Evolutionary conservation across 2,329 filamentous ascomycete genomes (phyloP), one percentile per base, ranked within the genome.

Genomic region (Xylaria sp.): DNA sequence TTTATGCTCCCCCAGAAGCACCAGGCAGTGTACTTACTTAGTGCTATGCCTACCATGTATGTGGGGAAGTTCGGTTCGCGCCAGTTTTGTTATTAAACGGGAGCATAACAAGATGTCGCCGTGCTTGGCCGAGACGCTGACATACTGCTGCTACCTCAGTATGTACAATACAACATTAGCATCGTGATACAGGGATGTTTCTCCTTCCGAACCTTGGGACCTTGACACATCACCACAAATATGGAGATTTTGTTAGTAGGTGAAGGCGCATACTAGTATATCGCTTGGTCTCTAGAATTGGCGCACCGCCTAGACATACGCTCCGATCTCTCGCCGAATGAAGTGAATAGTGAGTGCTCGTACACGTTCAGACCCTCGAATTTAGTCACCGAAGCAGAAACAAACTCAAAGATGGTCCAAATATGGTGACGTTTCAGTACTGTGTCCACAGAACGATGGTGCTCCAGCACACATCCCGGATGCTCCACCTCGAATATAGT

Each of bases 351-450:
- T 19, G 56, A 41, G 57, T 35, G 43, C 37, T 11, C 29, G 37
- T 44, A 40, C 38, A 27, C n/a, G 31, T 40, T 47, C 19, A 27
- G 47, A 61, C 46, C 49, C 38, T 58, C 49, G 35, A 54, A 44
- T 40, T 53, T 31, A 52, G 59, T 60, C 48, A 44, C 35, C 58
- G 54, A 58, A 59, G 52, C 51, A 51, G 64, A 56, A 65, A 63
- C 60, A 25, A 60, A 25, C 38, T 31, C 44, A 40, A 21, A 19
- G 46, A 57, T 37, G 57, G 54, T 56, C 44, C 51, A 60, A 58
- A 59, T 49, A 23, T 49, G 60, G 63, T 62, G 59, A 65, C 57
- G 65, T 65, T 66, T 64, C 56, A 40, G 44, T 55, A 66, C 62
- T 62, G 62, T 64, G 56, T 27, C 33, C 54, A 33, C 21, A 33